Evolutionary conservation across 257 asterid genomes (phyloP), one percentile per base, ranked within the genome.

Genomic region (Buddleja alternifolia): DNA sequence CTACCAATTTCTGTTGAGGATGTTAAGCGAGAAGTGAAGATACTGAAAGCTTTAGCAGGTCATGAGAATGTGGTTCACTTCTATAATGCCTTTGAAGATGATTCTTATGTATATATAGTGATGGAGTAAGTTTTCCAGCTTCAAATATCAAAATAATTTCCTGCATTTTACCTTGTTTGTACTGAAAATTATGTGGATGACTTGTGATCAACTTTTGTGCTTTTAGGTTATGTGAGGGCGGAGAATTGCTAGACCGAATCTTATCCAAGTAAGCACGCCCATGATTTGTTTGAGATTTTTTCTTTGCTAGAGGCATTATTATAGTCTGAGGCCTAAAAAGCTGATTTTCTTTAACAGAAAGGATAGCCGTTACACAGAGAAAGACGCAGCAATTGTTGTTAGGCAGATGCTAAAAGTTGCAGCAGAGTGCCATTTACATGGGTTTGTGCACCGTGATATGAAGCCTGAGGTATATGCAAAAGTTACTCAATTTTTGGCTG

Each of bases 341-440:
- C 50, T 55, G 23, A 57, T 73, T 71, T 73, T 55, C 40, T 77
- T 11, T 67, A 59, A 83, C 94, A 93, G 99, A 82, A 94, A 91
- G 79, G 98, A 91, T 67, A 91, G 98, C 75, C 97, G 97, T 45
- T 94, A 94, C 81, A 85, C 97, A 6, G 99, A 91, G 77, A 94
- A 94, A 81, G 99, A 94, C 81, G 99, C 99, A 66, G 99, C 99
- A 53, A 83, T 84, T 68, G 89, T 94, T 39, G 99, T 94, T 15
- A 78, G 99, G 68, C 99, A 94, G 80, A 94, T 94, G 99, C 89
- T 94, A 29, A 94, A 94, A 77, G 99, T 94, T 58, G 97, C 99
- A 42, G 99, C 97, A 4, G 95, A 94, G 78, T 94, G 99, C 85
- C 99, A 94, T 83, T 83, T 94, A 78, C 97, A 94, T 54, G 98